Evolutionary conservation across 306 rosid species (phyloP).

Genomic region (Fragaria nilgerrensis): DNA sequence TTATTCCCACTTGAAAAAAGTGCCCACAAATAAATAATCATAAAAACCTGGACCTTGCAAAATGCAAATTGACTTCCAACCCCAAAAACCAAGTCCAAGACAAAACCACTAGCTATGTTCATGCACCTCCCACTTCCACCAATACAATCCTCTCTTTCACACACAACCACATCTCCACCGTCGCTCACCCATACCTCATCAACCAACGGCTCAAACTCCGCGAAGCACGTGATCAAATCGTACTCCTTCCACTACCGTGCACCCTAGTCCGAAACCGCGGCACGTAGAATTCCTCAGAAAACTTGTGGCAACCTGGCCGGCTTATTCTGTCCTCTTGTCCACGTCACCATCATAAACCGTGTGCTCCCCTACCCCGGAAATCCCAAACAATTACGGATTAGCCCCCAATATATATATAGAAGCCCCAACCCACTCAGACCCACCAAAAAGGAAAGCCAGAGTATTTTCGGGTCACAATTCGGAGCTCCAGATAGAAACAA

Average conservation of each 20-base stretch:
- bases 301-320: slow-evolving; percentile 5
- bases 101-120: neutral
- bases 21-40: neutral
- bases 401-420: neutral
- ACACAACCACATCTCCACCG: neutral
- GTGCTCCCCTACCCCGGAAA: slow-evolving; percentile 15
- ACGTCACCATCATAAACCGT: slow-evolving; percentile 20
- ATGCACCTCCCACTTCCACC: slow-evolving; percentile 3
- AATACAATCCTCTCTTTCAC: neutral
- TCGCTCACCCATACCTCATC: neutral
- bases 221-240: neutral
- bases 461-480: neutral
- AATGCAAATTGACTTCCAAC: neutral
- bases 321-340: neutral
- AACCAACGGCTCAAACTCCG: neutral
- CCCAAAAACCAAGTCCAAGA: neutral
- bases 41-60: neutral
- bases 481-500: slow-evolving; percentile 9
- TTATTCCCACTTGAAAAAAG: neutral
- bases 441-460: neutral
- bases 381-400: neutral
- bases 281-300: slow-evolving; percentile 9
- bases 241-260: neutral
- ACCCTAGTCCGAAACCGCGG: neutral
- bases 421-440: neutral